phyloP scores from a whole-genome alignment of 2,329 filamentous ascomycete genomes.

The Thielaviopsis punctulata region DNA sequence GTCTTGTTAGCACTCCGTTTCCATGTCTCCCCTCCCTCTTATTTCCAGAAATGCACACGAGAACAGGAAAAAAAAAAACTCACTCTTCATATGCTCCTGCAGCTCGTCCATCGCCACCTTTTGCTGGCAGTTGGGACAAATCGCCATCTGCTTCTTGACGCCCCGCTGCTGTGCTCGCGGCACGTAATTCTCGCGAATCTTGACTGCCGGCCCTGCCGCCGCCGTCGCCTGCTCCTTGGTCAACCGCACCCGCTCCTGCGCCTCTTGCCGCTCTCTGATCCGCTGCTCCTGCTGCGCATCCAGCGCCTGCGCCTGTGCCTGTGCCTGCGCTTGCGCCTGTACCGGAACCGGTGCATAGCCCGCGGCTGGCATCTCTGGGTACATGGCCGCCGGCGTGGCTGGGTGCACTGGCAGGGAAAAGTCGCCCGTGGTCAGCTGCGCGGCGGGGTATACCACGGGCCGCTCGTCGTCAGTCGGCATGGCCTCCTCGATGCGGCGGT shows the following conservation, averaged over 20 bases:
- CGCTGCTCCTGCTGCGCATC: slow-evolving; percentile 45
- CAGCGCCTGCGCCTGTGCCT: slow-evolving; percentile 19
- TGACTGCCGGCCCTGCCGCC: slow-evolving; percentile 55
- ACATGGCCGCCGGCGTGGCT: slow-evolving; percentile 23
- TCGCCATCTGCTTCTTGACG: slow-evolving; percentile 48
- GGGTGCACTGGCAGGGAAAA: slow-evolving; percentile 30
- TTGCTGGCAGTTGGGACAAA: slow-evolving; percentile 89
- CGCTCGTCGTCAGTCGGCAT: slow-evolving; percentile 59
- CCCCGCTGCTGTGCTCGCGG: slow-evolving; percentile 62
- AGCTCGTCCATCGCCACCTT: slow-evolving; percentile 75
- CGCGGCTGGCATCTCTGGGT: slow-evolving; percentile 17
- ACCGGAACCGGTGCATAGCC: slow-evolving; percentile 17
- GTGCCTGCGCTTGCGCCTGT: too few relatives aligned
- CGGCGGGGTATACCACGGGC: slow-evolving; percentile 13
- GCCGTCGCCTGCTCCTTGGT: slow-evolving; percentile 54
- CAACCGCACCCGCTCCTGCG: slow-evolving; percentile 49
- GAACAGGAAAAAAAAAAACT: slow-evolving; percentile 16
- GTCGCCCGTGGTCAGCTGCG: slow-evolving; percentile 23
- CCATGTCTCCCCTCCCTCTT: too few relatives aligned
- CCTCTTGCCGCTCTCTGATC: slow-evolving; percentile 45
- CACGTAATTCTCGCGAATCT: slow-evolving; percentile 86
- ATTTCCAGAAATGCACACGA: background rate
- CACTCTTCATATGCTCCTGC: slow-evolving; percentile 80
- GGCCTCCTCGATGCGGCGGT: slow-evolving; percentile 82
- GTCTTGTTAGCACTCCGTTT: slow-evolving; percentile 19